Percentiles rank a stretch among this genome's conserved stretches.
Evolutionary conservation across 2,329 filamentous ascomycete species (phyloP).

Genomic region (Monascus ruber): DNA sequence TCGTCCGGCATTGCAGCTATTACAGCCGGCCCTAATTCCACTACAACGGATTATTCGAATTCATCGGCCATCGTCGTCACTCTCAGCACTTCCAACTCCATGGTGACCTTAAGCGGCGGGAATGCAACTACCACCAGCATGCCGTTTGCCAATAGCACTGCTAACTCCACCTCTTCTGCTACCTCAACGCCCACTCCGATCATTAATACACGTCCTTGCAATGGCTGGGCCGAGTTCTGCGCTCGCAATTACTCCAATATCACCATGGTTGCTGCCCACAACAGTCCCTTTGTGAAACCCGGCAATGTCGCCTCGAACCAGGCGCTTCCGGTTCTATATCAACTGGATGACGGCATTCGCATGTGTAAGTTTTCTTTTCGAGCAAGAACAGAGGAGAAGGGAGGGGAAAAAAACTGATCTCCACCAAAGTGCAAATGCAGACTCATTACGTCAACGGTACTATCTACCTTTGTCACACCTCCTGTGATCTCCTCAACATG

Average conservation of each 20-base stretch:
- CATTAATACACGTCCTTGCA: conserved; percentile 68
- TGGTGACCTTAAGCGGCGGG: conserved; percentile 30
- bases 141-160: conserved; percentile 35
- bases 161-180: conserved; percentile 20
- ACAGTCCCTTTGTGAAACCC: conserved; percentile 61
- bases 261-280: conserved; percentile 66
- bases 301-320: conserved; percentile 72
- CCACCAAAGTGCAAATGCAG: conserved; percentile 45
- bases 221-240: conserved; percentile 68
- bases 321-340: conserved; percentile 51
- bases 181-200: conserved; percentile 34
- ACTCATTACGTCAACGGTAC: conserved; percentile 45
- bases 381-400: no score
- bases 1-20: conserved; percentile 14
- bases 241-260: conserved; percentile 67
- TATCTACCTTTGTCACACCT: conserved; percentile 73
- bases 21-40: conserved; percentile 11
- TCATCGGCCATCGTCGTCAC: conserved; percentile 9
- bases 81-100: conserved; percentile 25
- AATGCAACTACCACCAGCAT: conserved; percentile 24
- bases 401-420: background rate
- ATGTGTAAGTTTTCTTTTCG: conserved; percentile 34
- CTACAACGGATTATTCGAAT: conserved; percentile 12
- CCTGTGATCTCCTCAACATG: conserved; percentile 68
- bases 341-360: conserved; percentile 63